phyloP scores from a whole-genome alignment of 78 protist species.

The Chrysochromulina tobinii region DNA sequence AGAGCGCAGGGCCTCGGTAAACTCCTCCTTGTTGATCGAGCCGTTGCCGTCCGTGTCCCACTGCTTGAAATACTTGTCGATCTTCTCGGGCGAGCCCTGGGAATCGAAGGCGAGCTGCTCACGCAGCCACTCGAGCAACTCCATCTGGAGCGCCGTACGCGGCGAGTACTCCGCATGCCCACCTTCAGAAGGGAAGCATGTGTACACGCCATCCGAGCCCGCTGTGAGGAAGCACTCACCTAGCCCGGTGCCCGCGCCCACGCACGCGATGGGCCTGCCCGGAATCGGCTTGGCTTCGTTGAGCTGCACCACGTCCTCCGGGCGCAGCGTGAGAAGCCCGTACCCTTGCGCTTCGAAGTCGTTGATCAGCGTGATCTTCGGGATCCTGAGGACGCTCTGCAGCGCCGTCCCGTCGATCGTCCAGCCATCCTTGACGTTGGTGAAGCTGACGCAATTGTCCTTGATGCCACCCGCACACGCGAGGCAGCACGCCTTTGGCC shows the following conservation, averaged over 20 bases:
- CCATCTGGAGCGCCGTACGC: conserved; percentile 37
- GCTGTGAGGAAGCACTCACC: conserved; percentile 56
- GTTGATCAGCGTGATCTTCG: not conserved
- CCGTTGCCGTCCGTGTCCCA: too few species aligned
- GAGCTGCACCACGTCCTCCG: not conserved
- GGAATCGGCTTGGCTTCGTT: conserved; percentile 1
- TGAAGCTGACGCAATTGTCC: not conserved
- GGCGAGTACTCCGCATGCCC: conserved; percentile 62
- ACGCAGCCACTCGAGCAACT: conserved; percentile 22
- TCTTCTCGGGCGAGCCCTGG: too few species aligned
- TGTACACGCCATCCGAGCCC: not conserved
- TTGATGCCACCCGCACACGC: conserved; percentile 26
- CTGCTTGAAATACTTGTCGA: too few species aligned
- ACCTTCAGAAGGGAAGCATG: conserved; percentile 51
- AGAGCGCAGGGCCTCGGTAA: too few species aligned
- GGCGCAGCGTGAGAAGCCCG: conserved; percentile 51
- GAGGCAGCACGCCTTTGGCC: not conserved
- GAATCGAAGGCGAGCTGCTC: not conserved
- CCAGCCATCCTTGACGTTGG: not conserved
- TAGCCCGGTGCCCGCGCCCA: conserved; percentile 66
- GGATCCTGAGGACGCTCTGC: not conserved
- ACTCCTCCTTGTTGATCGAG: too few species aligned
- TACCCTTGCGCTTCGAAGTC: conserved; percentile 40
- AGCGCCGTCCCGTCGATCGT: not conserved
- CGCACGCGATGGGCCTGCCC: conserved; percentile 49